phyloP scores from a whole-genome alignment of 345 rosid genomes.

The Hypericum androsaemum region DNA sequence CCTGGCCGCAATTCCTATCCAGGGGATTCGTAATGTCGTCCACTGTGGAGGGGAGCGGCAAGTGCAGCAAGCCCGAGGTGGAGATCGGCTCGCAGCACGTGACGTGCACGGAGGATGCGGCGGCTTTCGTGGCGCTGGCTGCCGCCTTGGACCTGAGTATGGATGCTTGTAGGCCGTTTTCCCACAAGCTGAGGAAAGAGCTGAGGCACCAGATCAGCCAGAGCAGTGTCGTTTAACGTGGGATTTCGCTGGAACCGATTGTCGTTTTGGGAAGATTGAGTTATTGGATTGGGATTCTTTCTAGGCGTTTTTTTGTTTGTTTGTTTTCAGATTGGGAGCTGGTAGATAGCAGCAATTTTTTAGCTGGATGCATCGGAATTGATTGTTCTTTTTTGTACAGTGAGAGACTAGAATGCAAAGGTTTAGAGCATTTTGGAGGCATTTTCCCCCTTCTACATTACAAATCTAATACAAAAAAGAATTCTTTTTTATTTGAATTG shows the following conservation, averaged over 20 bases:
- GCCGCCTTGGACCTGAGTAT: constrained; percentile 94
- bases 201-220: constrained; percentile 45
- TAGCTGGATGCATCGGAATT: constrained; percentile 22
- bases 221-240: constrained; percentile 43
- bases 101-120: constrained; percentile 97
- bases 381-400: constrained; percentile 11
- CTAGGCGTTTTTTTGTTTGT: neutral
- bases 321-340: neutral
- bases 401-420: constrained; percentile 1
- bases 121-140: constrained; percentile 79
- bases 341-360: constrained; percentile 24
- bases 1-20: constrained; percentile 16
- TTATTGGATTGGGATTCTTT: constrained; percentile 23
- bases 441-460: too few species aligned
- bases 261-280: constrained; percentile 31
- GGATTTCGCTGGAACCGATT: constrained; percentile 5
- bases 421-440: too few species aligned
- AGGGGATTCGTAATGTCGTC: constrained; percentile 91
- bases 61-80: constrained; percentile 52
- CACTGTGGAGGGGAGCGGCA: constrained; percentile 50
- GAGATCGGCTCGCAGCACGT: constrained; percentile 88
- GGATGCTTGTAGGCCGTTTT: constrained; percentile 80
- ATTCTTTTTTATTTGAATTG: too few species aligned
- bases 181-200: constrained; percentile 82
- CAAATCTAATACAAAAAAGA: too few species aligned